Base-by-base conservation (phyloP, 768 basidiomycete species). In the Neoboletus brunneissimus region DNA sequence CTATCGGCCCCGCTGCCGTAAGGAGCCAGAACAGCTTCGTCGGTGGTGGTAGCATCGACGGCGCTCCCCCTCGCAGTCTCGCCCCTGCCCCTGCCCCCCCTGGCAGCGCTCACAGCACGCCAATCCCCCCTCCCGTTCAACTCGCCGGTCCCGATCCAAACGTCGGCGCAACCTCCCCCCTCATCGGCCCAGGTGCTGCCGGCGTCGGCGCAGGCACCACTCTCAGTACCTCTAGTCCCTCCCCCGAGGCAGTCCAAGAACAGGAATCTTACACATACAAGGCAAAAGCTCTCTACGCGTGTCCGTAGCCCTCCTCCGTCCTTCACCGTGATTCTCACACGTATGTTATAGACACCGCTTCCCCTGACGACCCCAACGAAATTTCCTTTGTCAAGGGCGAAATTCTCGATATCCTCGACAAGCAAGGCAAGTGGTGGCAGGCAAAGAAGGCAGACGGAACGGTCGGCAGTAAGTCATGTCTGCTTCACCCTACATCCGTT, bases 341-440 rank as follows among this genome's bases (percentile, higher is more conserved):
- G 38, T 18, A 48, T 50, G 62, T 61, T 38, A 29, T 73, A 98
- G 96, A 99, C 76, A 83, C 82, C 48, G 96, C 94, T n/a, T 92
- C 90, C 3, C 77, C 89, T 29, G 95, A 98, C 55, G 97, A 99
- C 71, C 91, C 95, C 13, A 97, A 91, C 67, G 97, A 99, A 74
- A 89, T 99, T 40, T 91, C 91, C 47, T 98, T 99, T 73, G 67
- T 76, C 50, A 98, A 98, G 72, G 93, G 94, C 52, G 96, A 98
- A 67, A 78, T 93, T 40, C 82, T 98, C 59, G 94, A 97, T 59
- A 89, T 98, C 53, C 72, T 94, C 55, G 95, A 98, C 74, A 94
- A 92, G 73, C 85, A 91, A 65, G 91, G 91, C 48, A 91, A 93
- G 68, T 93, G 92, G 92, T 94, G 92, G 92, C 91, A 91, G 66